Conservation (phyloP, 352 stramenopile species). For the Phytophthora megakarya region DNA sequence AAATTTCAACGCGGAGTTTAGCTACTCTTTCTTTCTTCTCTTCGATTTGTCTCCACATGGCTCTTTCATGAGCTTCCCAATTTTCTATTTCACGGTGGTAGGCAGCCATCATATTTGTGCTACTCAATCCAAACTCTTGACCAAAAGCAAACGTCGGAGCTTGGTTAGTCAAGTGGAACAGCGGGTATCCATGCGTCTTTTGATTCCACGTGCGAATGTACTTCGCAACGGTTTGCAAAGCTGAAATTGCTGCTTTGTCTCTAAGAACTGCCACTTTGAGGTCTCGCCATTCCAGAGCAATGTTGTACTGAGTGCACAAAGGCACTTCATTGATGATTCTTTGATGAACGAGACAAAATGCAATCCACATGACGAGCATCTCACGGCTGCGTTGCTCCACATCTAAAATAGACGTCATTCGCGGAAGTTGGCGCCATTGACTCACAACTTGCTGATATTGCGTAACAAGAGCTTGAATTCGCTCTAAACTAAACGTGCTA, state of each 20-base stretch:
- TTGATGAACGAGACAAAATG: conserved; percentile 51
- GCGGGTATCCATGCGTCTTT: not conserved
- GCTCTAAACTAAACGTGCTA: too few species aligned
- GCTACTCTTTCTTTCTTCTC: conserved; percentile 20
- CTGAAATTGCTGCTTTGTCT: conserved; percentile 31
- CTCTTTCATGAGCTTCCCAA: conserved; percentile 22
- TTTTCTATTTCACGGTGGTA: conserved; percentile 14
- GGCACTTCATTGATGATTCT: conserved; percentile 9
- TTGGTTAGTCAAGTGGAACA: conserved; percentile 55
- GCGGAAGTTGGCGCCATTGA: conserved; percentile 20
- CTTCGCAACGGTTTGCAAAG: conserved; percentile 36
- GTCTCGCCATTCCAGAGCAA: conserved; percentile 45
- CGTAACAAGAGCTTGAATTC: conserved; percentile 18
- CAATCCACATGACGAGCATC: conserved; percentile 49
- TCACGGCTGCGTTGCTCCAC: conserved; percentile 48
- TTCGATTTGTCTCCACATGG: conserved; percentile 24
- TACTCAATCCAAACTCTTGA: conserved; percentile 21
- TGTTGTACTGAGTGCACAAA: conserved; percentile 41
- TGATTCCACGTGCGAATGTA: conserved; percentile 54
- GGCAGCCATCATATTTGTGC: conserved; percentile 7
- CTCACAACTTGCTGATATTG: conserved; percentile 19
- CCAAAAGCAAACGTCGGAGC: conserved; percentile 46
- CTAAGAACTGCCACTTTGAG: conserved; percentile 43
- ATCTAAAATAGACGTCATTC: conserved; percentile 20
- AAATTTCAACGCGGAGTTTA: conserved; percentile 13